Evolutionary conservation across 2,329 filamentous ascomycete genomes (phyloP).

Genomic region (Epichloe hybrida): DNA sequence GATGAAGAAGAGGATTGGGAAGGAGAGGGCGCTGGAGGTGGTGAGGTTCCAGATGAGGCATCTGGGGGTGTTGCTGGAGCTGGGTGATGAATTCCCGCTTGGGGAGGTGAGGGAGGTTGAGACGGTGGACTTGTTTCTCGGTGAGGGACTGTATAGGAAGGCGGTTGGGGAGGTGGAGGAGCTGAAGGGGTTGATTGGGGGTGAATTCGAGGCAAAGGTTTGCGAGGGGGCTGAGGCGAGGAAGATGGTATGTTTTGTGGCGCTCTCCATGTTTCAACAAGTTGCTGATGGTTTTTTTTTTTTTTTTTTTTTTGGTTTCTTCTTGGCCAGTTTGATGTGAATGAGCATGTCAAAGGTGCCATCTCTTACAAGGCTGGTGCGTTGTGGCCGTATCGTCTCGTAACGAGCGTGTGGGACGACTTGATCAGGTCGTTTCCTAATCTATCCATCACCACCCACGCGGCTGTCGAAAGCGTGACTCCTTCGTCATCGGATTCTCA

Average conservation of each 20-base stretch:
- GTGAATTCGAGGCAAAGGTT: constrained; percentile 18
- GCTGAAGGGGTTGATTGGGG: constrained; percentile 25
- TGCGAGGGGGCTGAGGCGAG: constrained; percentile 23
- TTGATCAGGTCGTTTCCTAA: constrained; percentile 22
- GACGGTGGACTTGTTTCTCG: constrained; percentile 32
- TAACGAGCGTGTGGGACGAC: constrained; percentile 30
- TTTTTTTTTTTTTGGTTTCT: too few species aligned
- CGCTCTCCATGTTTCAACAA: too few species aligned
- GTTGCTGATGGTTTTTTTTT: background rate
- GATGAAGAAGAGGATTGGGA: constrained; percentile 18
- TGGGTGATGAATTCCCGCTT: constrained; percentile 22
- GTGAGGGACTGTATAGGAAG: constrained; percentile 20
- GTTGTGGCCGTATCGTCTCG: constrained; percentile 37
- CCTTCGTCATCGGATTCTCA: constrained; percentile 5
- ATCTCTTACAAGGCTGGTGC: constrained; percentile 33
- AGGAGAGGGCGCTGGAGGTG: constrained; percentile 25
- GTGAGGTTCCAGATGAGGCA: constrained; percentile 31
- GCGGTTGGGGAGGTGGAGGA: constrained; percentile 19
- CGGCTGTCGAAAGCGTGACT: constrained; percentile 20
- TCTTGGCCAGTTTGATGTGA: constrained; percentile 20
- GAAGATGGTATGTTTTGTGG: constrained; percentile 11
- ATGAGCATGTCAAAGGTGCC: constrained; percentile 24
- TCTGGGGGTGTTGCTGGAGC: constrained; percentile 23
- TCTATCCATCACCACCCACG: constrained; percentile 26
- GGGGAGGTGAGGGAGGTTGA: constrained; percentile 31